Conservation (phyloP, 805 yeast species). For the Diddensiella transvaalensis region DNA sequence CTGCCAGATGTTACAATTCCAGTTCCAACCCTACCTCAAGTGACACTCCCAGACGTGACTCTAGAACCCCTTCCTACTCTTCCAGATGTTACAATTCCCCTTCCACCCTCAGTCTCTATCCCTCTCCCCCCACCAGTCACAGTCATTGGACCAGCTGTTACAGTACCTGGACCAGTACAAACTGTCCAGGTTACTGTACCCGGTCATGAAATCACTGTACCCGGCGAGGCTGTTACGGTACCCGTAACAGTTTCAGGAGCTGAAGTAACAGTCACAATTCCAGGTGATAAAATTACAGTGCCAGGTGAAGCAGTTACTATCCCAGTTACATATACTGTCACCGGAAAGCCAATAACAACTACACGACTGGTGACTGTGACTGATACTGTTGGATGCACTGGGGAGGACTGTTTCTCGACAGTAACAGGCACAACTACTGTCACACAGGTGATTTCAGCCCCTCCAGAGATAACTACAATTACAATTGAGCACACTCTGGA, state of each 20-base stretch:
- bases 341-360: not conserved
- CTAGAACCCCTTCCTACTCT: slow-evolving; percentile 2
- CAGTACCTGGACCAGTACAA: slow-evolving; percentile 8
- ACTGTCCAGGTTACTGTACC: slow-evolving; percentile 2
- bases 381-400: slow-evolving; percentile 1
- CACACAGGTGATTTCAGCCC: slow-evolving; percentile 5
- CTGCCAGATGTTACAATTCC: too few relatives aligned
- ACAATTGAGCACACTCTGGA: slow-evolving; percentile 3
- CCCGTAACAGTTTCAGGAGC: slow-evolving; percentile 2
- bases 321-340: not conserved
- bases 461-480: slow-evolving; percentile 13
- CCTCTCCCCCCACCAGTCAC: slow-evolving; percentile 2
- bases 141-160: slow-evolving; percentile 6
- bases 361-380: not conserved
- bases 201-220: not conserved
- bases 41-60: not conserved
- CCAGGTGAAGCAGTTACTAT: slow-evolving; percentile 7
- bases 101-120: not conserved
- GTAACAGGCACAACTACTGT: slow-evolving; percentile 14
- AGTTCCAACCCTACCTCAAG: not conserved
- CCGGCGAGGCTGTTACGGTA: not conserved
- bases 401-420: slow-evolving; percentile 8
- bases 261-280: slow-evolving; percentile 1
- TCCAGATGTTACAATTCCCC: slow-evolving; percentile 3
- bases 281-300: slow-evolving; percentile 3